phyloP scores from a whole-genome alignment of 2,329 filamentous ascomycete species.

The Aspergillus awamori region DNA sequence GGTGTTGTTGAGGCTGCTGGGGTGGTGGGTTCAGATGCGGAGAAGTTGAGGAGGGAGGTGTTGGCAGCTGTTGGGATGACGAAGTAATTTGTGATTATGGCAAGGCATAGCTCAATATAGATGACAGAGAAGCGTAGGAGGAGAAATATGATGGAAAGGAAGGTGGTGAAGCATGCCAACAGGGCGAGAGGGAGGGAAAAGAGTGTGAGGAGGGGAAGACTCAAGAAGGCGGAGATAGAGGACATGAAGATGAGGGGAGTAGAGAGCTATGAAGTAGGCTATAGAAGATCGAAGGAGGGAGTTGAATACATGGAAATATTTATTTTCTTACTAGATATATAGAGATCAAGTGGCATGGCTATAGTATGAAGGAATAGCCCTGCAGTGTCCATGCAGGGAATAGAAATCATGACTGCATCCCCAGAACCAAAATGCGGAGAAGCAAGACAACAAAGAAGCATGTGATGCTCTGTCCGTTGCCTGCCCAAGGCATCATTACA shows the following conservation, averaged over 20 bases:
- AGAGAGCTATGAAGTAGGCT: neutral
- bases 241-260: conserved; percentile 30
- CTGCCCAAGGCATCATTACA: conserved; percentile 10
- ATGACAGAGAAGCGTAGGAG: conserved; percentile 63
- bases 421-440: conserved; percentile 8
- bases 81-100: conserved; percentile 61
- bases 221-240: conserved; percentile 44
- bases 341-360: neutral
- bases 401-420: neutral
- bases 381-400: too few species aligned
- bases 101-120: conserved; percentile 65
- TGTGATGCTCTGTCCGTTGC: conserved; percentile 5
- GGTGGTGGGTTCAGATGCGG: conserved; percentile 32
- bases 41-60: conserved; percentile 34
- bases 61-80: conserved; percentile 34
- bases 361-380: neutral
- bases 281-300: neutral
- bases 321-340: neutral
- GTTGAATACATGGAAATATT: neutral
- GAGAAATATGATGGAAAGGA: conserved; percentile 63
- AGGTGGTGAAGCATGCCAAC: conserved; percentile 65
- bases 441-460: neutral
- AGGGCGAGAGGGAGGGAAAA: conserved; percentile 66
- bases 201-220: conserved; percentile 65
- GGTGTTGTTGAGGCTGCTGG: conserved; percentile 25